phyloP scores from a whole-genome alignment of 2,329 filamentous ascomycete genomes.

The Sclerotinia spermophila region DNA sequence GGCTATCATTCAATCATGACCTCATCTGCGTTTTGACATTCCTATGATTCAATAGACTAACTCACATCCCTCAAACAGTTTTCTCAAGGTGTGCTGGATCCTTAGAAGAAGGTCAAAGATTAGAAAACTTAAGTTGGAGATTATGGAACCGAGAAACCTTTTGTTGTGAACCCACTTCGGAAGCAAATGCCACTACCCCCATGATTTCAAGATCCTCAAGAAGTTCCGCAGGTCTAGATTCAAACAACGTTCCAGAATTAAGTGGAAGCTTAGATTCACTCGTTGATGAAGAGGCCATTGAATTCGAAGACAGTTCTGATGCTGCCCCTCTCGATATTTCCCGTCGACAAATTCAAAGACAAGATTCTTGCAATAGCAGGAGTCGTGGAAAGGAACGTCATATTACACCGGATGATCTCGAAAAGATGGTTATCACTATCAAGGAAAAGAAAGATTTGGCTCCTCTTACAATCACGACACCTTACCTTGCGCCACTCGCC shows the following conservation, averaged over 20 bases:
- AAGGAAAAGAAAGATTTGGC: constrained; percentile 74
- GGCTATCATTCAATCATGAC: background rate
- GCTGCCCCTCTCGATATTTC: constrained; percentile 55
- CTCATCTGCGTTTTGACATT: constrained; percentile 12
- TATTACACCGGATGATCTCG: constrained; percentile 86
- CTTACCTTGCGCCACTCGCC: constrained; percentile 41
- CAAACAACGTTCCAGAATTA: constrained; percentile 65
- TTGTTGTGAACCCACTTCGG: constrained; percentile 67
- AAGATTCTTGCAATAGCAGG: constrained; percentile 68
- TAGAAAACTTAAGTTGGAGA: constrained; percentile 95
- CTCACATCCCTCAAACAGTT: constrained; percentile 49
- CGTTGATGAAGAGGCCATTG: constrained; percentile 63
- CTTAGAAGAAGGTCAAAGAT: constrained; percentile 83
- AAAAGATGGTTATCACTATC: constrained; percentile 91
- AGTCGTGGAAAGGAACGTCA: constrained; percentile 77
- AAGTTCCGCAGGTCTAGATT: constrained; percentile 38
- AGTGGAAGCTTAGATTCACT: constrained; percentile 76
- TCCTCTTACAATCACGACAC: constrained; percentile 45
- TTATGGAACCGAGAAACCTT: constrained; percentile 93
- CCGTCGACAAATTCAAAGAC: constrained; percentile 61
- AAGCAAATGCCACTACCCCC: constrained; percentile 45
- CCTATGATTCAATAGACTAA: constrained; percentile 4
- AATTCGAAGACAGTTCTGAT: constrained; percentile 47
- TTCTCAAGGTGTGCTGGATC: constrained; percentile 94
- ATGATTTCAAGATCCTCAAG: constrained; percentile 39